Base-by-base conservation (phyloP, 768 basidiomycete genomes). In the Cystobasidium onofrii region DNA sequence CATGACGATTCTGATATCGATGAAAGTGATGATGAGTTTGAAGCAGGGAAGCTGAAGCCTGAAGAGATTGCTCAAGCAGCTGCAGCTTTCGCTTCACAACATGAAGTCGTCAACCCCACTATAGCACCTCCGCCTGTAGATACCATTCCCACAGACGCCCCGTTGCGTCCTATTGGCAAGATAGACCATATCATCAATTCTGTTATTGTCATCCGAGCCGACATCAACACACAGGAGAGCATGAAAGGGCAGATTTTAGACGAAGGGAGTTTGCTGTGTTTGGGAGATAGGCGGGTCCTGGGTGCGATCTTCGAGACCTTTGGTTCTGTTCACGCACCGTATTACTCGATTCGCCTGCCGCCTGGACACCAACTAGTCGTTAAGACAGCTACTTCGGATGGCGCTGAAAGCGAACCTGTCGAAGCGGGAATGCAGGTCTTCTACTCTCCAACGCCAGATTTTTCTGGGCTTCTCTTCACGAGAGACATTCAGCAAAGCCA, bases 221-320 rank as follows among this genome's bases (percentile, higher is more conserved):
- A 36, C 27, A 55, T 71, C 69, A 55, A 23, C 18, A 44, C 33
- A 10, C 54, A 33, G 23, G 52, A 57, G 25, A 60, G 54, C 69
- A 78, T 81, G 4, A 83, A 82, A 72, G 82, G 84, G 63, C 84
- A 84, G 39, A 87, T 90, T 46, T 84, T 98, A 50, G 94, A 97
- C 81, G 88, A 87, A 55, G 95, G 94, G 34, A 94, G 92, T 31
- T 82, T 97, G 25, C 86, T 98, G 43, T 92, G 95, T 46, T 92
- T 92, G 79, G 87, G 88, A 25, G 92, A 98, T 81, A 84, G 91
- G 64, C 88, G 86, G 76, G 91, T 95, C n/a, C 80, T 97, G 78
- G 95, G 95, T 55, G 80, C 94, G 91, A 84, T 97, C 65, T 90
- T 89, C 79, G 95, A 98, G 82, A 96, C 94, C 0, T 98, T 98